phyloP scores from a whole-genome alignment of 148 eudicot species.

The Talinum fruticosum region DNA sequence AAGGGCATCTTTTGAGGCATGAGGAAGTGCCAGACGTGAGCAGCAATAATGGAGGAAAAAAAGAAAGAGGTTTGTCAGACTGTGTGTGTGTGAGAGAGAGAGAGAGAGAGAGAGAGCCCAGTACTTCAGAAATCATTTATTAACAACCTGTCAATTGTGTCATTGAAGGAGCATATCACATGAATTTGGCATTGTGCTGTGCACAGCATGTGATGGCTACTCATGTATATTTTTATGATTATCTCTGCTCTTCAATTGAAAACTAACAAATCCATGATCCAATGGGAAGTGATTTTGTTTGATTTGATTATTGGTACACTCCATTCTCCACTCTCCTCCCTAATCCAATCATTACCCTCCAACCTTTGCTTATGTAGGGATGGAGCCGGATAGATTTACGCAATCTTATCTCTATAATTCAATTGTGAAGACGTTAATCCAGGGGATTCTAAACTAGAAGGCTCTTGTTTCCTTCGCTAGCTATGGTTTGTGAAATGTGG shows the following conservation, averaged over 20 bases:
- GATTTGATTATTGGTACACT: not conserved
- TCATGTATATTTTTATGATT: not conserved
- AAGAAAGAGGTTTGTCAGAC: conserved; percentile 6
- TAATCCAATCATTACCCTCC: not conserved
- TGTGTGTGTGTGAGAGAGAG: not conserved
- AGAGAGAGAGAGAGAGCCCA: too few species aligned
- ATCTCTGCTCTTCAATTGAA: not conserved
- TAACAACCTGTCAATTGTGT: conserved; percentile 7
- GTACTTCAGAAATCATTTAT: conserved; percentile 3
- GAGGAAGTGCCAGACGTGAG: not conserved
- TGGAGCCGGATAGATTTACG: not conserved
- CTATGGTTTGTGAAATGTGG: too few species aligned
- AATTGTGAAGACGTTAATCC: too few species aligned
- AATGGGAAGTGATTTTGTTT: not conserved
- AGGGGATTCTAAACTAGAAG: too few species aligned
- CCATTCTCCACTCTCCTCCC: not conserved
- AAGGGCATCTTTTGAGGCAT: not conserved
- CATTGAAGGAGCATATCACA: conserved; percentile 4
- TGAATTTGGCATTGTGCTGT: conserved; percentile 17
- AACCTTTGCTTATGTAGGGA: not conserved
- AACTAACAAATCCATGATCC: not conserved
- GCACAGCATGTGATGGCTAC: not conserved
- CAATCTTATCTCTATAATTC: not conserved
- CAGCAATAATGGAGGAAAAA: not conserved
- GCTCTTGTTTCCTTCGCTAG: too few species aligned